Evolutionary conservation across 805 yeast genomes (phyloP), one percentile per base, ranked within the genome.

Genomic region (Metschnikowia proteae): DNA sequence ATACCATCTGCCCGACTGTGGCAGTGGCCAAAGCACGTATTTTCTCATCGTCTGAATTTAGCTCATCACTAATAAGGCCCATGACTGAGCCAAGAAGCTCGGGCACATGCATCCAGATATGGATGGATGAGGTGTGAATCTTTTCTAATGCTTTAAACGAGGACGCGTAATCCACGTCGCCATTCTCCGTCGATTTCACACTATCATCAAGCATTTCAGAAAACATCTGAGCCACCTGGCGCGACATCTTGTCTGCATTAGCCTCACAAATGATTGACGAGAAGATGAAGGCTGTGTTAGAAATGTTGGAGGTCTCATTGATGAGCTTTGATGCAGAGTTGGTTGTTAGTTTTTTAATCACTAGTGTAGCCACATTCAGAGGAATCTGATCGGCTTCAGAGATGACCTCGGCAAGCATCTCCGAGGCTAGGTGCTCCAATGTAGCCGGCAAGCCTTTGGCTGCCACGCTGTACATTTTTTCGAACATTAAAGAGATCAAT

Each of bases 61-160:
- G 67, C 55, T 90, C 96, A 58, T 87, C 89, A 55, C 87, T 88
- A 3, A 90, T 70, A 45, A 88, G 76, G 0, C 96, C 94, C 74
- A 87, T 80, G 0, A 86, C 85, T 1, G 94, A 80, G 3, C 79
- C 75, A 8, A 88, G 70, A 22, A 87, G 67, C 41, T 86, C 94
- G 0, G 97, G 97, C 0, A 82, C 83, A 45, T 79, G 75, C 56
- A 74, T 79, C 96, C 97, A 91, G 2, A 90, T 68, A 51, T 83
- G 84, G 2, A 83, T 67, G 0, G 84, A 68, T 31, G 88, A 66
- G 9, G 65, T 73, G 59, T 89, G 96, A 3, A 87, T 71, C 58
- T 83, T 84, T 8, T 70, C 71, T 46, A 87, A 65, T 22, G 79
- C 80, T 38, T 71, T 75, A 43, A 67, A 53, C 2, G 52, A 46